Evolutionary conservation across 2,329 filamentous ascomycete genomes (phyloP).

Genomic region (Rutstroemia sydowiana): DNA sequence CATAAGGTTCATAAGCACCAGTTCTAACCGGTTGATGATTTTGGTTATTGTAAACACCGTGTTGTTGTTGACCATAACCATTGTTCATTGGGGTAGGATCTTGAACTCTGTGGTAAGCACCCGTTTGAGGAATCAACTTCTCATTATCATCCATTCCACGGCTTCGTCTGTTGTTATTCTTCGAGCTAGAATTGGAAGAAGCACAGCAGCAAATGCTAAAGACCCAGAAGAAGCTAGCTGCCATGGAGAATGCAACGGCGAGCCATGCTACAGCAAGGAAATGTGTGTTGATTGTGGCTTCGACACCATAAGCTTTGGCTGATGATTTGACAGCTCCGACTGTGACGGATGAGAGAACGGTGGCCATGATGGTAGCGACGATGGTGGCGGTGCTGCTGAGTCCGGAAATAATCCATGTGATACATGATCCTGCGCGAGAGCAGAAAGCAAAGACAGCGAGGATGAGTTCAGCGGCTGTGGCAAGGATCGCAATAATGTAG

Average conservation of each 20-base stretch:
- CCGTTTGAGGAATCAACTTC: constrained; percentile 23
- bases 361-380: constrained; percentile 64
- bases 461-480: constrained; percentile 64
- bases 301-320: constrained; percentile 64
- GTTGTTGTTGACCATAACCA: constrained; percentile 28
- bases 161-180: constrained; percentile 12
- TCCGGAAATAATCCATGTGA: constrained; percentile 69
- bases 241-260: constrained; percentile 68
- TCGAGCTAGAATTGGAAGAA: constrained; percentile 14
- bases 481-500: constrained; percentile 66
- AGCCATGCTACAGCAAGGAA: constrained; percentile 75
- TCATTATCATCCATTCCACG: constrained; percentile 21
- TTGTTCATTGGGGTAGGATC: constrained; percentile 32
- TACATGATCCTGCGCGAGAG: constrained; percentile 72
- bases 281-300: constrained; percentile 55
- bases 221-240: constrained; percentile 80
- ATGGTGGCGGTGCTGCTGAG: constrained; percentile 49
- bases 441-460: constrained; percentile 78
- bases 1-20: constrained; percentile 57
- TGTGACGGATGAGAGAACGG: constrained; percentile 64
- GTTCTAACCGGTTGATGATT: constrained; percentile 31
- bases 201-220: constrained; percentile 84
- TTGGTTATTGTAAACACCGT: constrained; percentile 36
- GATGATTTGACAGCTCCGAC: constrained; percentile 59
- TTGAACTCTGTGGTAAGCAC: constrained; percentile 39